Conservation (phyloP, 2,329 filamentous ascomycete species). For the Aspergillus sp. region DNA sequence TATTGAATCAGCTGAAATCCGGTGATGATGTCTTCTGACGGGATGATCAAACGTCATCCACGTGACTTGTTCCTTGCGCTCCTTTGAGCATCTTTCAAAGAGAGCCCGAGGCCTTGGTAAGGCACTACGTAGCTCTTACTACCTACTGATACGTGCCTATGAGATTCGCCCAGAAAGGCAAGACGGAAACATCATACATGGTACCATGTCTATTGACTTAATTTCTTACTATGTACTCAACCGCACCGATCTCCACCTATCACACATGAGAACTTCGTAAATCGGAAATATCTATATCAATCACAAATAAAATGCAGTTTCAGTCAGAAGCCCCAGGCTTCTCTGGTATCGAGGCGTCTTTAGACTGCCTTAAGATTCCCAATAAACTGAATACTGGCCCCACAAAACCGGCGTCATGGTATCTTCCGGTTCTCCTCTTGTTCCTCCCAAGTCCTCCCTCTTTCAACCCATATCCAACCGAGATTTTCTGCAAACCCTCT, state of each 20-base stretch:
- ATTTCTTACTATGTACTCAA: constrained; percentile 7
- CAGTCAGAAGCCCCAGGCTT: constrained; percentile 10
- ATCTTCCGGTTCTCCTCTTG: constrained; percentile 12
- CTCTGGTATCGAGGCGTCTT: neutral
- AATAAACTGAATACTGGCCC: constrained; percentile 11
- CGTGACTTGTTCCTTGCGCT: neutral
- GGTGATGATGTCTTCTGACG: neutral
- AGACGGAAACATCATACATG: neutral
- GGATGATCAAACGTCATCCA: neutral
- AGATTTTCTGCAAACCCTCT: constrained; percentile 3
- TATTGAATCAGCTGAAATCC: neutral
- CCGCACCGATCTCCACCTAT: neutral
- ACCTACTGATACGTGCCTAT: neutral
- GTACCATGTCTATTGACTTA: neutral
- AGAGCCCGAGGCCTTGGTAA: neutral
- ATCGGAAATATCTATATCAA: constrained; percentile 9
- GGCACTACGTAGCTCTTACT: neutral
- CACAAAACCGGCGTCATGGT: constrained; percentile 10
- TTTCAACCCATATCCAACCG: constrained; percentile 1
- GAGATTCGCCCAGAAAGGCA: neutral
- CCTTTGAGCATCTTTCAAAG: neutral
- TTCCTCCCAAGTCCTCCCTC: constrained; percentile 7
- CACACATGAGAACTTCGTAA: constrained; percentile 8
- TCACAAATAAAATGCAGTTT: constrained; percentile 2
- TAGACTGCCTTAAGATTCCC: neutral